Evolutionary conservation across 345 rosid genomes (phyloP).

Genomic region (Lepidium sativum): DNA sequence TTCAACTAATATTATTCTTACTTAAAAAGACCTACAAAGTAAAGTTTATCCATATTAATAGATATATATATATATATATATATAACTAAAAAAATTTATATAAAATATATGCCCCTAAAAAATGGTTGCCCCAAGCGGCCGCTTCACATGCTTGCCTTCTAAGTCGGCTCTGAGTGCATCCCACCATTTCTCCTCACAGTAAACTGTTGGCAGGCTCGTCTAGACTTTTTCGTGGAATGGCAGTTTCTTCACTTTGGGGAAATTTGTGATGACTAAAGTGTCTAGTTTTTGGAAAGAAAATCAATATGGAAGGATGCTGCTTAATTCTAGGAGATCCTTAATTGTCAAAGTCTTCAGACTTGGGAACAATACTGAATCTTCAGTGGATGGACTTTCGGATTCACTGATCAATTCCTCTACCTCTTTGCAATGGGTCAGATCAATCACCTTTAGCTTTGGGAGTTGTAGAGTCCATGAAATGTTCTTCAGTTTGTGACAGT

Average conservation of each 20-base stretch:
- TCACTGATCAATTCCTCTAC: conserved; percentile 32
- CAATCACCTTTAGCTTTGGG: conserved; percentile 38
- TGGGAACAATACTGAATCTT: conserved; percentile 26
- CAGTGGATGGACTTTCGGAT: conserved; percentile 1
- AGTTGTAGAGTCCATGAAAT: conserved; percentile 36
- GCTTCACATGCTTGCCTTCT: no score
- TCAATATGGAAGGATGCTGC: conserved; percentile 27
- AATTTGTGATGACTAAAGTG: conserved; percentile 34
- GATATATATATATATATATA: no score
- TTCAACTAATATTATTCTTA: no score
- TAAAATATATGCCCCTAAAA: no score
- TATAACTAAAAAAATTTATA: no score
- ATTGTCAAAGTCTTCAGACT: conserved; percentile 33
- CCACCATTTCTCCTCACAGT: conserved; percentile 44
- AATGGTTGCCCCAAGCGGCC: no score
- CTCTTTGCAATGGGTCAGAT: conserved; percentile 37
- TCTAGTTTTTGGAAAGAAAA: conserved; percentile 29
- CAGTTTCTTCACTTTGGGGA: conserved; percentile 35
- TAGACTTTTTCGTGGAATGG: conserved; percentile 16
- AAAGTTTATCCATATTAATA: no score
- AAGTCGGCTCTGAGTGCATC: no score
- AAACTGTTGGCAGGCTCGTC: conserved; percentile 22
- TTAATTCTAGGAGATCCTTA: conserved; percentile 35
- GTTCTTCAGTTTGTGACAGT: conserved; percentile 39
- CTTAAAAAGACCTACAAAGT: no score